Conservation (phyloP, 2,329 filamentous ascomycete genomes). For the Colletotrichum sp. region DNA sequence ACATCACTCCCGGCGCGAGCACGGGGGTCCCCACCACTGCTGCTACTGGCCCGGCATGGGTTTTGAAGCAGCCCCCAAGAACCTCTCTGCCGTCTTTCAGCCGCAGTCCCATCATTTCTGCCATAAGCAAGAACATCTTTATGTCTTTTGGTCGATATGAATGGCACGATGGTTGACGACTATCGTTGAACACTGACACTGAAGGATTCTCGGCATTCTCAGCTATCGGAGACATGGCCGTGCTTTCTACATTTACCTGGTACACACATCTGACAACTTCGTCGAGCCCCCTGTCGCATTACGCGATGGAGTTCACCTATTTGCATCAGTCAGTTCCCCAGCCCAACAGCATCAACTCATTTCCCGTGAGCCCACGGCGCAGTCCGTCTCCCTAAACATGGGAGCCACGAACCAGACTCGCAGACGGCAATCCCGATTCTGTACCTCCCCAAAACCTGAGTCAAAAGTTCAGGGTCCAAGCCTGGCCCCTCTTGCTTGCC, state of each 20-base stretch:
- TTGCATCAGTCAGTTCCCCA: background rate
- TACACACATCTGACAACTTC: background rate
- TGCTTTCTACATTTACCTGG: background rate
- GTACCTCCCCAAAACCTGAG: background rate
- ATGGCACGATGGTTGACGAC: background rate
- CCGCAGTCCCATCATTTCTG: background rate
- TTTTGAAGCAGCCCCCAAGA: background rate
- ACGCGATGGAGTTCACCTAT: background rate
- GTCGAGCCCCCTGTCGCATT: background rate
- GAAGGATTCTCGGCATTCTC: background rate
- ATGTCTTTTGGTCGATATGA: background rate
- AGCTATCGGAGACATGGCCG: background rate
- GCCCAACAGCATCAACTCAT: background rate
- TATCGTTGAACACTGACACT: background rate
- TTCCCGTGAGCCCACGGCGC: background rate
- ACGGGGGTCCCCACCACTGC: background rate
- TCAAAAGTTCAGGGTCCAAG: constrained; percentile 6
- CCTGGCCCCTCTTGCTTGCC: background rate
- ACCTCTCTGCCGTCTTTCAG: background rate
- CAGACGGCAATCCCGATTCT: background rate
- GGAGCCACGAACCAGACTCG: background rate
- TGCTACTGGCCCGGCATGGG: background rate
- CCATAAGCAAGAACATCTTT: background rate
- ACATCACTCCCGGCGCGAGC: background rate
- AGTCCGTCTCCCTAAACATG: background rate